Conservation (phyloP, 2,329 filamentous ascomycete genomes). For the Mycosphaerella sp. region DNA sequence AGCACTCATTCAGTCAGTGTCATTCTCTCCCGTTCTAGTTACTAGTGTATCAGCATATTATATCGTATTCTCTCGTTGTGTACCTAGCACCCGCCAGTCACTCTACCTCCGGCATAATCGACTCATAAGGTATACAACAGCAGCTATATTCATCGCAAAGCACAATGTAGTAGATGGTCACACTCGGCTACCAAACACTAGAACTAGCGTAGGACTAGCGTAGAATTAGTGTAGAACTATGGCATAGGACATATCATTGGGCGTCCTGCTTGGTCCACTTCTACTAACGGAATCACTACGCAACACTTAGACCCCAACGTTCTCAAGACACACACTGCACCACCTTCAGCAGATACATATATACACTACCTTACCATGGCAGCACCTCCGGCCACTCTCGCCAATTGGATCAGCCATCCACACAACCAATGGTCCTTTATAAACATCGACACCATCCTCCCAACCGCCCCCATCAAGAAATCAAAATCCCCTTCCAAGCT, state of each 20-base stretch:
- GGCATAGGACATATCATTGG: too few relatives aligned
- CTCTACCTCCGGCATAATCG: slow-evolving; percentile 7
- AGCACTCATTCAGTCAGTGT: background rate
- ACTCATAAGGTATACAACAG: slow-evolving; percentile 11
- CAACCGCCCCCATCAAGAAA: slow-evolving; percentile 16
- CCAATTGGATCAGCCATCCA: slow-evolving; percentile 23
- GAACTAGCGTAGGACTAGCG: too few relatives aligned
- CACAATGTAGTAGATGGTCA: too few relatives aligned
- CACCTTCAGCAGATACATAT: too few relatives aligned
- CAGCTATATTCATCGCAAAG: slow-evolving; percentile 13
- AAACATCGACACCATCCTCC: slow-evolving; percentile 23
- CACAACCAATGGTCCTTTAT: slow-evolving; percentile 22
- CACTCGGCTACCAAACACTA: too few relatives aligned
- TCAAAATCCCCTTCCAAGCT: slow-evolving; percentile 1
- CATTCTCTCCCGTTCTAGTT: slow-evolving; percentile 6
- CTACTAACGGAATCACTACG: too few relatives aligned
- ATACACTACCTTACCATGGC: background rate
- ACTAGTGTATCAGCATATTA: slow-evolving; percentile 15
- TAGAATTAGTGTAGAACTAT: too few relatives aligned
- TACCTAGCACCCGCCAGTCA: slow-evolving; percentile 11
- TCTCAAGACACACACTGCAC: too few relatives aligned
- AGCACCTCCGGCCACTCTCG: slow-evolving; percentile 8
- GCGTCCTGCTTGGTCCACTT: too few relatives aligned
- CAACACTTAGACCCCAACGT: too few relatives aligned
- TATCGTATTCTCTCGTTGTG: slow-evolving; percentile 17